These are phyloP conservation scores for Yarrowia bubula DNA, from an alignment of 805 yeast genomes.

Conservation along the genomic window DNA sequence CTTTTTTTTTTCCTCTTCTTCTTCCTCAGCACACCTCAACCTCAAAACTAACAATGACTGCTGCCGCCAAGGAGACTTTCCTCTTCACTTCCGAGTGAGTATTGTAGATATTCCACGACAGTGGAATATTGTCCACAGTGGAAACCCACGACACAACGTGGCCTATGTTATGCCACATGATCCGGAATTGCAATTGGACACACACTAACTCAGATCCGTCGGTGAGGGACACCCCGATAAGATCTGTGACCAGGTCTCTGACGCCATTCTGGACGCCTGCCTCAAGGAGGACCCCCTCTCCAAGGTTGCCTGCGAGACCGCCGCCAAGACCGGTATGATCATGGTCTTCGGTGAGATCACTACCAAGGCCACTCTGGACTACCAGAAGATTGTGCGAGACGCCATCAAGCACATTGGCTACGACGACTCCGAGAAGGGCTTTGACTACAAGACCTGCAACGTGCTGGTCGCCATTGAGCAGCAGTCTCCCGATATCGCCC, in stretches of 20 bases:
- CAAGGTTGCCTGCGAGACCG: slow-evolving; percentile 99
- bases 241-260: slow-evolving; percentile 95
- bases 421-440: slow-evolving; percentile 93
- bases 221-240: slow-evolving; percentile 62
- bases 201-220: slow-evolving; percentile 43
- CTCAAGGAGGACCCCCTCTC: slow-evolving; percentile 92
- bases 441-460: slow-evolving; percentile 98
- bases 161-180: too few species aligned
- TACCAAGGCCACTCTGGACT: slow-evolving; percentile 92
- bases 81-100: slow-evolving; percentile 61
- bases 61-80: slow-evolving; percentile 44
- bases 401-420: slow-evolving; percentile 98
- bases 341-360: slow-evolving; percentile 99
- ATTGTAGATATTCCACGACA: too few species aligned
- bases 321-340: slow-evolving; percentile 98
- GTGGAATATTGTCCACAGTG: too few species aligned
- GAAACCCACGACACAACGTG: too few species aligned
- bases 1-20: neutral
- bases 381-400: slow-evolving; percentile 96
- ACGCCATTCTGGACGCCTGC: slow-evolving; percentile 98
- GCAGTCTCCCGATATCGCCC: slow-evolving; percentile 98
- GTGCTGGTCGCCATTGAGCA: slow-evolving; percentile 98
- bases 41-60: slow-evolving; percentile 34
- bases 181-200: too few species aligned
- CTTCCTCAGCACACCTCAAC: slow-evolving; percentile 27